Evolutionary conservation across 1,139 yeast species (phyloP).

Genomic region (Scheffersomyces segobiensis): DNA sequence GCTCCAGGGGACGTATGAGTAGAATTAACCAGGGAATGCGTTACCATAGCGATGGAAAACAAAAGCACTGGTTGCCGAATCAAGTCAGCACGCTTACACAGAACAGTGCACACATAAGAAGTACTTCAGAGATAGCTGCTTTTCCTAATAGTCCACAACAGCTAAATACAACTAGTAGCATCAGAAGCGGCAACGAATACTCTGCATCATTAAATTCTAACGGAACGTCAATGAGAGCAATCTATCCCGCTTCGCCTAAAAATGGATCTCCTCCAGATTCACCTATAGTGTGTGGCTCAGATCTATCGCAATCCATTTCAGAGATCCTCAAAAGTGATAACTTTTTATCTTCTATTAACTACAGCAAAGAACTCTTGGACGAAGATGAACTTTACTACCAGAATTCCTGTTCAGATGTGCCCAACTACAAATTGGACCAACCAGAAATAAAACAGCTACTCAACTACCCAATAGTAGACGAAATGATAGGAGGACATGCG

Average conservation of each 20-base stretch:
- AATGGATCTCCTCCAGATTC: conserved; percentile 25
- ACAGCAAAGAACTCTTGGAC: conserved; percentile 38
- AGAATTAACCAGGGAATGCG: conserved; percentile 83
- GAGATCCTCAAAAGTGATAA: conserved; percentile 28
- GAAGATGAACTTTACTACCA: conserved; percentile 41
- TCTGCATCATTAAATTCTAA: conserved; percentile 34
- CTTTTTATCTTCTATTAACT: conserved; percentile 22
- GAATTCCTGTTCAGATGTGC: conserved; percentile 34
- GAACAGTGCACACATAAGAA: conserved; percentile 19
- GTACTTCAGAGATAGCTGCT: conserved; percentile 32
- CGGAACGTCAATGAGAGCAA: conserved; percentile 35
- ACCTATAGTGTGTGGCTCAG: conserved; percentile 6
- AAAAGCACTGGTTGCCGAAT: conserved; percentile 80
- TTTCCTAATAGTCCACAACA: conserved; percentile 10
- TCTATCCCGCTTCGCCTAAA: conserved; percentile 32
- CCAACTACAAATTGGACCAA: conserved; percentile 43
- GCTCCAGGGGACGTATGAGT: conserved; percentile 63
- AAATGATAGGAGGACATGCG: conserved; percentile 41
- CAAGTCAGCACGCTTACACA: not conserved
- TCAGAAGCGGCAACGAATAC: conserved; percentile 14
- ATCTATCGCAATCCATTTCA: conserved; percentile 17
- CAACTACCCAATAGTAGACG: conserved; percentile 49
- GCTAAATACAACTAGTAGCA: not conserved
- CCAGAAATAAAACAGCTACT: conserved; percentile 33
- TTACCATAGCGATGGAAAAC: conserved; percentile 74